Conservation (phyloP, 768 basidiomycete genomes). For the Rhodotorula babjevae region DNA sequence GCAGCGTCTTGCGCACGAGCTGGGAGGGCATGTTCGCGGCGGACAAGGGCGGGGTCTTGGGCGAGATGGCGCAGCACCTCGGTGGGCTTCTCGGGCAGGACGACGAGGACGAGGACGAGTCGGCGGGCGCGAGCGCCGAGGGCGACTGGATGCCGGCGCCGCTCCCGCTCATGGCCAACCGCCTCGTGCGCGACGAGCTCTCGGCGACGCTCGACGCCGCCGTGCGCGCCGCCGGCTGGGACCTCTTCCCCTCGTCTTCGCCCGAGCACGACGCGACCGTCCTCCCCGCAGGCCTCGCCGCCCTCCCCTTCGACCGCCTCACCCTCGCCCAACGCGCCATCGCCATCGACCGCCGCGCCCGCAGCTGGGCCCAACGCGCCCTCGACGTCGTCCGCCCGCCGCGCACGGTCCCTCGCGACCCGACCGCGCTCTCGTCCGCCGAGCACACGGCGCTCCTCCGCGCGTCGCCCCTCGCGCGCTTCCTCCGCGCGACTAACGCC, state of each 20-base stretch:
- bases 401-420: not conserved
- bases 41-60: not conserved
- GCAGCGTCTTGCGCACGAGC: not conserved
- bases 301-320: not conserved
- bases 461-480: constrained; percentile 1
- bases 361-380: not conserved
- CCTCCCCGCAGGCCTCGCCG: not conserved
- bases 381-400: not conserved
- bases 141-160: not conserved
- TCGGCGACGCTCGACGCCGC: not conserved
- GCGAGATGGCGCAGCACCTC: not conserved
- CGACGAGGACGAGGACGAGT: not conserved
- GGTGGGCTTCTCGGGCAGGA: not conserved
- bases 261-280: not conserved
- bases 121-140: too few species aligned
- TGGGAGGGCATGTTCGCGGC: constrained; percentile 1
- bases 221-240: not conserved
- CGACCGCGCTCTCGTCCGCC: not conserved
- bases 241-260: not conserved
- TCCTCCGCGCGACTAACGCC: not conserved
- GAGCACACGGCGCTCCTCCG: not conserved
- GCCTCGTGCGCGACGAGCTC: constrained; percentile 1
- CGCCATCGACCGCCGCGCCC: not conserved
- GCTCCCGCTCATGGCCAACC: constrained; percentile 5
- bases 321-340: not conserved